Base-by-base conservation (phyloP, 208 protist genomes). In the Trypanosoma conorhini region DNA sequence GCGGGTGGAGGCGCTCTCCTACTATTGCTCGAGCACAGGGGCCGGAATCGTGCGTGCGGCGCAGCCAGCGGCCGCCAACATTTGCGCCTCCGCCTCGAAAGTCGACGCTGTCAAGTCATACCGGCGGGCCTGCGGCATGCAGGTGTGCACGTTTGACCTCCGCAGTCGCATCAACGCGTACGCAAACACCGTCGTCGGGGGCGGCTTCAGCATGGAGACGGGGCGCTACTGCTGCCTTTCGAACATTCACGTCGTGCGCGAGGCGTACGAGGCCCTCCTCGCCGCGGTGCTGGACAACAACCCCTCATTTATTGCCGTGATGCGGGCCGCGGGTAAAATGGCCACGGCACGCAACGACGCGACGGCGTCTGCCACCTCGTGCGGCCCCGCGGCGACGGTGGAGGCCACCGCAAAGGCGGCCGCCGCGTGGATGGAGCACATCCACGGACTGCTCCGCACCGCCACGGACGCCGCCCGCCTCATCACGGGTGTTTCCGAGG, bases 1-100 rank as follows among this genome's bases (percentile, higher is more conserved):
- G 5, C 79, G 96, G 13, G 78, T 98, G 51, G 93, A 94, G 28
- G 82, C 81, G 0, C 67, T 97, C 5, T 70, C 76, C 22, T 98
- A 86, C 80, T 80, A 78, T 62, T 80, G 92, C 59, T 56, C 77
- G 10, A 54, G 77, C 9, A 85, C 73, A 7, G 60, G 78, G 40
- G 72, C 74, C 8, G 74, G 77, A 42, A 74, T 96, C 35, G 82
- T 85, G 21, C 68, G 95, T 44, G 87, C 82, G 54, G 67, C 79
- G 17, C 95, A 98, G 64, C 95, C 93, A 12, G 69, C 86, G 13
- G 69, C 76, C 26, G 67, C 67, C 5, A 24, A 62, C 21, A 10
- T 77, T 70, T 42, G 61, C 69, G 21, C 58, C 59, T 21, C 59
- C 55, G 19, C 69, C 57, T 44, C 72, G 55, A 51, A 57, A 76